Conservation (phyloP, 2,329 filamentous ascomycete genomes). For the Teratosphaeriaceae sp. region DNA sequence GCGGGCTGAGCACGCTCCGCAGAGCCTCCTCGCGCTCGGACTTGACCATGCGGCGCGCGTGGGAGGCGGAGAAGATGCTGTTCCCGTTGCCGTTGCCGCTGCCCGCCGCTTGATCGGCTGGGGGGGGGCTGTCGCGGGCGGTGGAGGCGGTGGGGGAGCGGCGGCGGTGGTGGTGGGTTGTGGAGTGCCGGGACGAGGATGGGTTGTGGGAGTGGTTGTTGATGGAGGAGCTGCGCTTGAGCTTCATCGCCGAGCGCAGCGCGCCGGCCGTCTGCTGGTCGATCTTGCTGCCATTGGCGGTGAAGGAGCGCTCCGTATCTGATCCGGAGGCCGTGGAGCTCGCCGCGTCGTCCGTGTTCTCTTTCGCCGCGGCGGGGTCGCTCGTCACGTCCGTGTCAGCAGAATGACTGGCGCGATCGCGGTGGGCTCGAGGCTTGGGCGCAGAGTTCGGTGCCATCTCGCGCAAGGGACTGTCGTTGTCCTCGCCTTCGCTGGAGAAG, state of each 20-base stretch:
- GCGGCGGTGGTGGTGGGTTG: conserved; percentile 45
- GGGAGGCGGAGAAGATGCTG: conserved; percentile 56
- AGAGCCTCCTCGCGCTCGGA: conserved; percentile 47
- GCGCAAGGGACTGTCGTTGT: conserved; percentile 33
- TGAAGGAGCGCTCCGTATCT: conserved; percentile 17
- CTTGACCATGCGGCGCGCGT: conserved; percentile 61
- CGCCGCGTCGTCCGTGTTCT: conserved; percentile 30
- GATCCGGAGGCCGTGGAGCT: conserved; percentile 18
- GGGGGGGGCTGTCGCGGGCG: conserved; percentile 33
- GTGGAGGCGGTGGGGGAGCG: conserved; percentile 46
- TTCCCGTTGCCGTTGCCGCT: conserved; percentile 27
- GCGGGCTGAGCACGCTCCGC: conserved; percentile 54
- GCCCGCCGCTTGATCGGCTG: conserved; percentile 16
- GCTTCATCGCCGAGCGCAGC: conserved; percentile 45
- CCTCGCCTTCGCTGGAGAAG: conserved; percentile 51
- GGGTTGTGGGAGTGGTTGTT: conserved; percentile 20
- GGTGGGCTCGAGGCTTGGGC: no score
- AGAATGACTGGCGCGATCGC: no score
- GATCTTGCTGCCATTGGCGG: background rate
- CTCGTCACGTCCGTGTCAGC: no score
- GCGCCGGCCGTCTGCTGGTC: conserved; percentile 18
- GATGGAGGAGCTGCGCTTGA: conserved; percentile 34
- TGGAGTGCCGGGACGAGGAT: conserved; percentile 30
- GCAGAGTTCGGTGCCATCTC: conserved; percentile 39
- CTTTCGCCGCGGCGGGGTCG: no score